Percentiles rank a stretch among this genome's conserved stretches.
phyloP scores from a whole-genome alignment of 805 yeast genomes.

The Cyberlindnera japonica region DNA sequence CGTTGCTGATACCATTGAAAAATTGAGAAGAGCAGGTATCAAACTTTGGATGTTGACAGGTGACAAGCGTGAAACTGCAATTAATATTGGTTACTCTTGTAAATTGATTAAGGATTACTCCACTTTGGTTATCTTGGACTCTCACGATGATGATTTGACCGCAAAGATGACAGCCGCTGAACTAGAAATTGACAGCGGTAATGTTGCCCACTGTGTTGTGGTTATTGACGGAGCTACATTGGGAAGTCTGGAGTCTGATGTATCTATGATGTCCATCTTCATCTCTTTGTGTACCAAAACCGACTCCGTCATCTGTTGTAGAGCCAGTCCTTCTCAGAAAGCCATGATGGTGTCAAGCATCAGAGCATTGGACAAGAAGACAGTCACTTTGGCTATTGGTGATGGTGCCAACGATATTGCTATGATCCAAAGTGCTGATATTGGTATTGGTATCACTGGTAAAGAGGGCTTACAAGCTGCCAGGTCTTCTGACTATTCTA shows the following conservation, averaged over 20 bases:
- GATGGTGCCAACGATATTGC: conserved; percentile 99
- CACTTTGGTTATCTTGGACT: conserved; percentile 68
- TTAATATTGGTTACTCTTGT: conserved; percentile 94
- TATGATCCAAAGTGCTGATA: conserved; percentile 98
- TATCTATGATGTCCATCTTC: conserved; percentile 67
- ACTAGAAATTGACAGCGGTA: conserved; percentile 65
- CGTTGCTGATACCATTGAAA: conserved; percentile 93
- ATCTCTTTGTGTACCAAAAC: conserved; percentile 81
- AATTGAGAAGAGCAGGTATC: conserved; percentile 87
- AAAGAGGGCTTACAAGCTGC: conserved; percentile 98
- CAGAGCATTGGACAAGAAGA: conserved; percentile 58
- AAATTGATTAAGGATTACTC: conserved; percentile 90
- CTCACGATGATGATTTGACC: conserved; percentile 54
- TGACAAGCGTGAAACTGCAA: conserved; percentile 96
- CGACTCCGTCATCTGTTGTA: conserved; percentile 89
- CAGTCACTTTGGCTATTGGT: conserved; percentile 93
- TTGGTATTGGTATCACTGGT: conserved; percentile 97
- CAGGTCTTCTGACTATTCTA: conserved; percentile 87
- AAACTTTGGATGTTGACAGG: conserved; percentile 99
- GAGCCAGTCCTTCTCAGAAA: conserved; percentile 97
- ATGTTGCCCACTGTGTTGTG: conserved; percentile 89
- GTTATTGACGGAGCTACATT: conserved; percentile 94
- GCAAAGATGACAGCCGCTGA: conserved; percentile 73
- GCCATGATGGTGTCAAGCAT: conserved; percentile 83
- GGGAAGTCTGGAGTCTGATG: conserved; percentile 65